Conservation (phyloP, 306 rosid genomes). For the Fragaria ananassa region DNA sequence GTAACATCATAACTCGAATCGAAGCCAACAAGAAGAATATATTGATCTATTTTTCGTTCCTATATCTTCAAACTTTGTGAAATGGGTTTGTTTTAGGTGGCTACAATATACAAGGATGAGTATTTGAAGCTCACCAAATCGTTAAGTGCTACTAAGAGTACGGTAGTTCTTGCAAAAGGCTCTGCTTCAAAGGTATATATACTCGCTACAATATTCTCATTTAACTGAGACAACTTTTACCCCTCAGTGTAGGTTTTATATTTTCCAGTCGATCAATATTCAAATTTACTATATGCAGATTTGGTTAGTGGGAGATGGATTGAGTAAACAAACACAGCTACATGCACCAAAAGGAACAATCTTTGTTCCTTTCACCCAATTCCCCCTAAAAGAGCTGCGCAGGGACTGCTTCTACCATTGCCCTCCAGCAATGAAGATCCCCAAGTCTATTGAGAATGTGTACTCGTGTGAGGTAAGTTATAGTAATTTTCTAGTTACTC, state of each 20-base stretch:
- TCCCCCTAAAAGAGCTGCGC: constrained; percentile 59
- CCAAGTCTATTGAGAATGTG: constrained; percentile 44
- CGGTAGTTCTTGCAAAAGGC: constrained; percentile 36
- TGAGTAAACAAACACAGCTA: constrained; percentile 38
- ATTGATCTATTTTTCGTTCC: background rate
- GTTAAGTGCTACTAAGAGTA: constrained; percentile 16
- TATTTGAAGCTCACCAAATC: constrained; percentile 37
- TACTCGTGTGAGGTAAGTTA: constrained; percentile 72
- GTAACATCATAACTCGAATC: background rate
- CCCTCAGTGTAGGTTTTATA: background rate
- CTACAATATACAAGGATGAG: constrained; percentile 33
- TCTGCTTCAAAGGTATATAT: constrained; percentile 37
- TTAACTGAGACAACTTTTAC: background rate
- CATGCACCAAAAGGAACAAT: constrained; percentile 63
- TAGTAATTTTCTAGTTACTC: background rate
- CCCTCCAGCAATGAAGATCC: constrained; percentile 70
- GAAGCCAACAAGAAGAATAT: background rate
- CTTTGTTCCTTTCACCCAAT: constrained; percentile 60
- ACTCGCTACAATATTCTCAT: background rate
- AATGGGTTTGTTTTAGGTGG: constrained; percentile 27
- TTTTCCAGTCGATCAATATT: too few species aligned
- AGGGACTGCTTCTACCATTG: constrained; percentile 56
- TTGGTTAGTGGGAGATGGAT: constrained; percentile 66
- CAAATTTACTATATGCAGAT: constrained; percentile 25
- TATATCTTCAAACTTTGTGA: background rate